Evolutionary conservation across 2,329 filamentous ascomycete species (phyloP).

Genomic region (Fonsecaea multimorphosa): DNA sequence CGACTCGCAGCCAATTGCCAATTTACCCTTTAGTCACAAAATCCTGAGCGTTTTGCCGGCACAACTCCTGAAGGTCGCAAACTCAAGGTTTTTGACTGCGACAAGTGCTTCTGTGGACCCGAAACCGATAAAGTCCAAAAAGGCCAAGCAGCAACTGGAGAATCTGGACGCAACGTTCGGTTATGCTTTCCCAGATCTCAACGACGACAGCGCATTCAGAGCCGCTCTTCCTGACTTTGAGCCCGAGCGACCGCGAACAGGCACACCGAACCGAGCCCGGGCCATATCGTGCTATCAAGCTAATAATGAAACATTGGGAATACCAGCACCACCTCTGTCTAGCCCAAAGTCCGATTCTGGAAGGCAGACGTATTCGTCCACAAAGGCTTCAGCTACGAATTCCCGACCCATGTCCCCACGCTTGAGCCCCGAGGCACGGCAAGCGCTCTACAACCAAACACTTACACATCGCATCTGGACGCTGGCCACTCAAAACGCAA

Average conservation of each 20-base stretch:
- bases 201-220: constrained; percentile 21
- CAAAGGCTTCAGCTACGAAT: constrained; percentile 3
- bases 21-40: constrained; percentile 87
- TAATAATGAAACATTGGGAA: constrained; percentile 22
- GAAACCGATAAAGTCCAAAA: constrained; percentile 34
- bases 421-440: constrained; percentile 33
- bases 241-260: constrained; percentile 22
- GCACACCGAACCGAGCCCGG: constrained; percentile 21
- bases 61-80: constrained; percentile 89
- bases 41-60: constrained; percentile 89
- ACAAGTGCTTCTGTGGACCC: constrained; percentile 63
- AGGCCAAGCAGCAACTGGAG: constrained; percentile 32
- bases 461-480: constrained; percentile 96
- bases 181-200: constrained; percentile 27
- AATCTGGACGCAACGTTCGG: constrained; percentile 22
- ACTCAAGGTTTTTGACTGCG: constrained; percentile 91
- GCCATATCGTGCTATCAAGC: constrained; percentile 31
- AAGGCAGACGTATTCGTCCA: constrained; percentile 21
- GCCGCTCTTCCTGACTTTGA: constrained; percentile 20
- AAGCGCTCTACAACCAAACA: constrained; percentile 71
- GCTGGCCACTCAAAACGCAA: constrained; percentile 85
- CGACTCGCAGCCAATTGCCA: constrained; percentile 73
- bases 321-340: neutral
- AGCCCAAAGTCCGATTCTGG: constrained; percentile 20
- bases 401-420: constrained; percentile 28